Evolutionary conservation across 2,329 filamentous ascomycete genomes (phyloP).

Genomic region (Monilinia fructigena): DNA sequence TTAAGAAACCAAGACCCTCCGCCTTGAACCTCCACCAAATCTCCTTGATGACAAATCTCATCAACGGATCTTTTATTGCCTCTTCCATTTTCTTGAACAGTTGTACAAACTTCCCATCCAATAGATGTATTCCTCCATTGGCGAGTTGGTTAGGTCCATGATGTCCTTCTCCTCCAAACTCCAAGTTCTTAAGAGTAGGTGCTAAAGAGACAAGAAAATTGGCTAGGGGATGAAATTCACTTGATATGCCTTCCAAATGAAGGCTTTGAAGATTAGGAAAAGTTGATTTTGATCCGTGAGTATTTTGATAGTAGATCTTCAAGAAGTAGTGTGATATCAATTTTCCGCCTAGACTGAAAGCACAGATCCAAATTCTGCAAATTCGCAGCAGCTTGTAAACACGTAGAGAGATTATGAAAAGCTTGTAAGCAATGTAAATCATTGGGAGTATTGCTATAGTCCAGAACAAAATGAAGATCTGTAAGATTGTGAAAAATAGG

Average conservation of each 20-base stretch:
- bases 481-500: slow-evolving; percentile 28
- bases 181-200: slow-evolving; percentile 44
- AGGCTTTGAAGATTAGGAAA: neutral
- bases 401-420: slow-evolving; percentile 28
- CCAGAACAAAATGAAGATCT: slow-evolving; percentile 29
- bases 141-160: slow-evolving; percentile 44
- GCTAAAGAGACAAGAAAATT: neutral
- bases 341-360: slow-evolving; percentile 28
- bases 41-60: slow-evolving; percentile 48
- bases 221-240: neutral
- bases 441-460: slow-evolving; percentile 27
- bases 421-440: slow-evolving; percentile 22
- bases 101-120: slow-evolving; percentile 46
- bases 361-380: slow-evolving; percentile 28
- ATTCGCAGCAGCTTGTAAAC: slow-evolving; percentile 25
- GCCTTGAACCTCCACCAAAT: slow-evolving; percentile 33
- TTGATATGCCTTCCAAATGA: slow-evolving; percentile 13
- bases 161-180: slow-evolving; percentile 48
- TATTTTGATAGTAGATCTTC: neutral
- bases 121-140: slow-evolving; percentile 48
- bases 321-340: slow-evolving; percentile 13
- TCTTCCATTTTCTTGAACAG: slow-evolving; percentile 46
- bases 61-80: slow-evolving; percentile 41
- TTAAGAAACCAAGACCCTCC: slow-evolving; percentile 28
- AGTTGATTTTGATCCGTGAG: neutral